Base-by-base conservation (phyloP, 371 early-diverging fungal genomes). In the Sporodiniella umbellata region DNA sequence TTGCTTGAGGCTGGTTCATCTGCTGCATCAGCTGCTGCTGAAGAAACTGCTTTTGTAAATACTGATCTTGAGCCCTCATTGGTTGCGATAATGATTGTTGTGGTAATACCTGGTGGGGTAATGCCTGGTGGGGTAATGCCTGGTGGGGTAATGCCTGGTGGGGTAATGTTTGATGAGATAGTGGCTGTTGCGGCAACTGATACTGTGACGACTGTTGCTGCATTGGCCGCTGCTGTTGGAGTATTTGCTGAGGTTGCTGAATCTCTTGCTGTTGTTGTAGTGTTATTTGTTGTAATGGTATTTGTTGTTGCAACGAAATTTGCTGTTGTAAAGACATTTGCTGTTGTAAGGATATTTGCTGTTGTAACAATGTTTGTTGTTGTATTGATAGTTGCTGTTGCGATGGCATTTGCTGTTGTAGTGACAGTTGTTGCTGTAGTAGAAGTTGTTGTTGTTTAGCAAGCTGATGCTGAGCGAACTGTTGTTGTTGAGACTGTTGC, bases 71-170 rank as follows among this genome's bases (percentile, higher is more conserved):
- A 15, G 38, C 40, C 12, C 31, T 50, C 17, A 45, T 51, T 37
- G 49, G 54, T 42, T 48, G 59, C n/a, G 51, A 46, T 15, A 33
- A 19, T 25, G 35, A 42, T 39, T 19, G 51, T 33, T 48, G 58
- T 40, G 48, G 45, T 18, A 49, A 44, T 7, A 39, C 42, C 26
- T 31, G 50, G 14, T 56, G 53, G 21, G 51, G 52, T 33, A 51
- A 51, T 40, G 45, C 45, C 14, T 53, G 54, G 0, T 52, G 43
- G 8, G 35, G 48, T 10, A 42, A 45, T 21, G 51, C 54, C 12
- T 53, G 59, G 33, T 59, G 69, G 31, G 60, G 68, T 17, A 58
- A 58, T 14, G 56, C 54, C 25, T 50, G 58, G 15, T 45, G 56
- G 24, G 46, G 54, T 23, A 23, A 43, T n/a, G 52, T 57, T 23